Base-by-base conservation (phyloP, 2,329 filamentous ascomycete genomes). In the Dactylellina drechsleri region DNA sequence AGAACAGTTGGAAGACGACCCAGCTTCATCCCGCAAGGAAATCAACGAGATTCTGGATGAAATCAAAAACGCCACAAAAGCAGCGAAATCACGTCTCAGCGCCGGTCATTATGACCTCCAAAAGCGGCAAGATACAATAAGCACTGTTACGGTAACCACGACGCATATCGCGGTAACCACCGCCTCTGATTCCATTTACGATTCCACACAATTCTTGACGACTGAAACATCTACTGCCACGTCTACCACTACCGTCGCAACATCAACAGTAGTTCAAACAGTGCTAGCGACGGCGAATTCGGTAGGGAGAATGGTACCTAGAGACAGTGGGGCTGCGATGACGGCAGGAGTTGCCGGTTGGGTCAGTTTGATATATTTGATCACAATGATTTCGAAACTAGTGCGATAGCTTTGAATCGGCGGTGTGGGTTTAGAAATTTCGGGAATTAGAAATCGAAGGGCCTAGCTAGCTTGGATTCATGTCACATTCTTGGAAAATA, bases 301-400 rank as follows among this genome's bases (percentile, higher is more conserved):
- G 13, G 68, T 40, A 56, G 45, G 18, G 13, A 58, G 20, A 10
- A 7, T 31, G 7, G 8, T 66, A 53, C 31, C 40, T 23, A 36
- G 31, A 36, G 54, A 49, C 23, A 28, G 26, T 8, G 61, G 64
- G 23, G 50, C 58, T 28, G 45, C 28, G 8, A 41, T 53, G 16
- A 31, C 40, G 10, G 56, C 47, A 20, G 54, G 28, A 20, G 40
- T 60, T 47, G 53, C 64, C 15, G 26, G 58, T 23, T 75, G 71
- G 64, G 58, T 75, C 57, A 65, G 52, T 12, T 47, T 68, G 36
- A 13, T 75, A 40, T 75, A 75, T 65, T 53, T 68, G 23, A 20
- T 36, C 31, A 50, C 57, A n/a, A 58, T 75, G 52, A 26, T 75
- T 54, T 75, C 49, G 57, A 62, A 50, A 50, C 10, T 75, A n/a